Base-by-base conservation (phyloP, 129 eudicot species). In the Deinandra increscens region DNA sequence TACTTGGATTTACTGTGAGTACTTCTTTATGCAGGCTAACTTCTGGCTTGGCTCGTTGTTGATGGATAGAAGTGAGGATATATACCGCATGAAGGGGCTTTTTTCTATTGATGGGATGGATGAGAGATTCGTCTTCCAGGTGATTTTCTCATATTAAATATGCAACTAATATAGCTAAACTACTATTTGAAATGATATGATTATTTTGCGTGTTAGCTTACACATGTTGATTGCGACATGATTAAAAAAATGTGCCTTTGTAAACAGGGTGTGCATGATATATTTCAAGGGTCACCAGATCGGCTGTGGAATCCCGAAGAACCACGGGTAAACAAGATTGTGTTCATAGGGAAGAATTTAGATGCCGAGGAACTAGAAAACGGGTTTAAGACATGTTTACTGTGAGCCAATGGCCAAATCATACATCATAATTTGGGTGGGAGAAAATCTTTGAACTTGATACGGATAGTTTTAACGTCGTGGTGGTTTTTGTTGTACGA, bases 121-220 rank as follows among this genome's bases (percentile, higher is more conserved):
- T 20, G 93, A 94, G 75, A 85, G 99, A 89, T 94, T 94, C 63
- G 99, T 94, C 64, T 94, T 94, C 69, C 99, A 94, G 97, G 99
- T 94, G 68, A 82, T 5, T 71, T 13, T 48, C 26, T 60, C 26
- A 6, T 15, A 14, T 65, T 17, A n/a, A 38, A 64, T 68, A 17
- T 42, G 42, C 67, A 7, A 4, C 36, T 12, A 34, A 7, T 29
- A 36, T 50, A 50, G 6, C 14, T n/a, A n/a, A 39, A 46, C 20
- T 45, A 14, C 4, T 1, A 5, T 46, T 6, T 11, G 42, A 12
- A n/a, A n/a, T n/a, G n/a, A n/a, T n/a, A 34, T 19, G 3, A 17
- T 31, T 5, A 20, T 50, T 37, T 15, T 48, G 13, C 50, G 10
- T 41, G 19, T 20, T 22, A 43, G 60, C 20, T 67, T 68, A 6